These are phyloP conservation scores for Rhynchosporium graminicola DNA, from an alignment of 2,329 filamentous ascomycete genomes.

Conservation along the genomic window DNA sequence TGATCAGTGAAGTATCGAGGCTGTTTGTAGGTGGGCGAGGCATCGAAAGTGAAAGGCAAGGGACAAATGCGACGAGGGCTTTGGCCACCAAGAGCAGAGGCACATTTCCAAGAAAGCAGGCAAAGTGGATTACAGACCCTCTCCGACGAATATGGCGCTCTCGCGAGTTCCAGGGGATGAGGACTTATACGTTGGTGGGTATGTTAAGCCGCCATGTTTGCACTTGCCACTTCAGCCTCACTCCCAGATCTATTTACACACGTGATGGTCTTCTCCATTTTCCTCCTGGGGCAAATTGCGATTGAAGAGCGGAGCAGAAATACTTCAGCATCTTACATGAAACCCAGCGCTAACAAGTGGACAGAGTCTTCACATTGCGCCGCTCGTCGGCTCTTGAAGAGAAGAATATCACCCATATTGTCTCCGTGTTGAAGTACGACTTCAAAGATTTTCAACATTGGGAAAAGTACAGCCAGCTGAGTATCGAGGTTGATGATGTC, in stretches of 20 bases:
- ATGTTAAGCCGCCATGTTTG: constrained; percentile 39
- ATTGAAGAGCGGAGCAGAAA: background rate
- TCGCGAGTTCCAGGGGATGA: constrained; percentile 68
- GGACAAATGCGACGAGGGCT: constrained; percentile 3
- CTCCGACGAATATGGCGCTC: constrained; percentile 53
- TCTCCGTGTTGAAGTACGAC: constrained; percentile 76
- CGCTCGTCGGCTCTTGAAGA: constrained; percentile 69
- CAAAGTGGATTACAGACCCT: constrained; percentile 33
- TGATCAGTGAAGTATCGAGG: background rate
- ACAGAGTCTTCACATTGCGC: constrained; percentile 76
- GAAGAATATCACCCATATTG: constrained; percentile 81
- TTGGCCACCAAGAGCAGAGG: constrained; percentile 11
- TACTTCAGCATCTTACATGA: too few relatives aligned
- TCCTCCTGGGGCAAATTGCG: background rate
- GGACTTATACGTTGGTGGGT: constrained; percentile 81
- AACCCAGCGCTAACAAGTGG: constrained; percentile 7
- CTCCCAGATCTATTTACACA: constrained; percentile 31
- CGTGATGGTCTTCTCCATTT: constrained; percentile 40
- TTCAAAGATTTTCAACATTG: constrained; percentile 55
- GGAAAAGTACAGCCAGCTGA: constrained; percentile 68
- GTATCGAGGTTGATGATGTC: constrained; percentile 86
- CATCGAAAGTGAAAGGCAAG: background rate
- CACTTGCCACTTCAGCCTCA: constrained; percentile 18
- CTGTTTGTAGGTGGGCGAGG: background rate
- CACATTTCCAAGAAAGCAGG: constrained; percentile 8